These are phyloP conservation scores for Talaromyces atroroseus DNA, from an alignment of 2,329 filamentous ascomycete species.

Conservation along the genomic window DNA sequence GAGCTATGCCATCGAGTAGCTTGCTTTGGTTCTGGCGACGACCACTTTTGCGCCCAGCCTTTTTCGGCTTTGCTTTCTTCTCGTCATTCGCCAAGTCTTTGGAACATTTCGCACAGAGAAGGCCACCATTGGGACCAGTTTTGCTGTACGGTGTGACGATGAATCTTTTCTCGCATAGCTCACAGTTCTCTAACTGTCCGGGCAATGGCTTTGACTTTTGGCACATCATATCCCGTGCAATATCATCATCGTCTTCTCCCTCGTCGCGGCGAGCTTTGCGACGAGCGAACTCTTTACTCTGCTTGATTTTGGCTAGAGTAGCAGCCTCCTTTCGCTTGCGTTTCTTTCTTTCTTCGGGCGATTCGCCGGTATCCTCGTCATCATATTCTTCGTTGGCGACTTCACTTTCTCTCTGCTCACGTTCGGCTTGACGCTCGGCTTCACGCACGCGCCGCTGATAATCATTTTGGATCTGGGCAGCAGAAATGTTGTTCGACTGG, in stretches of 20 bases:
- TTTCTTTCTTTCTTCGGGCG: conserved; percentile 46
- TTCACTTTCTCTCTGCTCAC: conserved; percentile 23
- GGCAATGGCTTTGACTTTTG: conserved; percentile 58
- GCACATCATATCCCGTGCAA: conserved; percentile 50
- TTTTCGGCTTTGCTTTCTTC: conserved; percentile 52
- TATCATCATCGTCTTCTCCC: conserved; percentile 41
- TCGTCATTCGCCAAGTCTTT: conserved; percentile 65
- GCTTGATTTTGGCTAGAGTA: conserved; percentile 41
- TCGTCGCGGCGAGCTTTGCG: conserved; percentile 39
- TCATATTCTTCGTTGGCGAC: conserved; percentile 27
- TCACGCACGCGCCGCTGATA: conserved; percentile 51
- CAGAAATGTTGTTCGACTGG: conserved; percentile 61
- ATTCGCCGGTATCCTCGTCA: conserved; percentile 35
- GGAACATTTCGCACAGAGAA: conserved; percentile 79
- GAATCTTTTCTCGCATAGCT: conserved; percentile 77
- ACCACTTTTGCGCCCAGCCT: conserved; percentile 50
- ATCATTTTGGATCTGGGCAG: conserved; percentile 56
- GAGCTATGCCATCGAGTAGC: conserved; percentile 66
- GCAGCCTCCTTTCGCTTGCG: conserved; percentile 51
- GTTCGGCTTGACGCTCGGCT: conserved; percentile 38
- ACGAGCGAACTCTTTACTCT: conserved; percentile 47
- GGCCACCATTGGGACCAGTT: conserved; percentile 71
- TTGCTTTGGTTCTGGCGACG: conserved; percentile 77
- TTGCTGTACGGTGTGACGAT: conserved; percentile 88
- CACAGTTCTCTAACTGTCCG: conserved; percentile 85